Base-by-base conservation (phyloP, 495 filamentous ascomycete species). In the Mycothermus thermophilus region DNA sequence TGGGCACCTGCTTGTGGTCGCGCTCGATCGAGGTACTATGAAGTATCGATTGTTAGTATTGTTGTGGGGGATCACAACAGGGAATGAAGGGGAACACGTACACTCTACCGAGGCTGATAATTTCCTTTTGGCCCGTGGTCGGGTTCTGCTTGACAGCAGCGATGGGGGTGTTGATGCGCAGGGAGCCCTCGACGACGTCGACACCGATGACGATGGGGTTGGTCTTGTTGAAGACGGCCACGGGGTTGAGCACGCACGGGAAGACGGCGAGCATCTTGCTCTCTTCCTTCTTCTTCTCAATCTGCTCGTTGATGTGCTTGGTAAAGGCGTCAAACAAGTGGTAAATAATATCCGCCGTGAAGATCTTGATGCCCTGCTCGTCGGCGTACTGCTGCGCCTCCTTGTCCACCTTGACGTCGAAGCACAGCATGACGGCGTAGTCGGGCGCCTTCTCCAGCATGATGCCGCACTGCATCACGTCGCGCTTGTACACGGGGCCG, bases 361-460 rank as follows among this genome's bases (percentile, higher is more conserved):
- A 96, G 50, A 99, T 83, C 71, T 94, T 99, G 55, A 99, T 82
- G 20, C 88, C 88, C 25, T 93, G 74, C 35, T 95, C 86, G 8
- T 93, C 82, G 26, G 92, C 92, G 46, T 96, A 94, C 10, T 69
- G 69, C 47, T 78, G 71, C 1, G 92, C 92, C 49, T 99, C 92
- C 58, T 93, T 95, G 59, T 99, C 92, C 15, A 99, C 81, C 65
- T 94, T 94, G 57, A 99, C 92, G 53, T 99, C 92, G 68, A 99
- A 99, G 56, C 92, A 96, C 13, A 99, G 78, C 92, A 99, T 99
- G 55, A 96, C 85, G 16, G 92, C 92, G 41, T 77, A 92, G 55
- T 99, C 90, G 47, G 83, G 85, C 28, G 77, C 74, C 60, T 95
- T 95, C 64, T 99, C 92, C 40, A 96, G 64, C 92, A 99, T 99